Evolutionary conservation across 495 filamentous ascomycete species (phyloP).

Genomic region (Pyrenula aspistea): DNA sequence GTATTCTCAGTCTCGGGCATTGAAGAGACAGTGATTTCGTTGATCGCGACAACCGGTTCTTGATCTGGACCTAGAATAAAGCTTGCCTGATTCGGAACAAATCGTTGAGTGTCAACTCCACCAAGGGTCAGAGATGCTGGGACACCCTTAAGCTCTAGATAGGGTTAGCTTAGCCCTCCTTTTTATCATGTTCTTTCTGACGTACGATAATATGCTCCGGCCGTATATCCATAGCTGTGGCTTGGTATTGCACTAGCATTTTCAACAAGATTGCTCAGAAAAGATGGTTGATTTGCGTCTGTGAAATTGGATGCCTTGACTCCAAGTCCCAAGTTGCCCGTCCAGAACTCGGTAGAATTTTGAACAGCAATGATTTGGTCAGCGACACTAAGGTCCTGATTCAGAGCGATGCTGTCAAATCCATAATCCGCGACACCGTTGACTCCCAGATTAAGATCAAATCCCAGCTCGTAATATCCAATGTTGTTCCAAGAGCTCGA

Average conservation of each 20-base stretch:
- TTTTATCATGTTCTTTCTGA: not conserved
- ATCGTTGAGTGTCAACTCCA: constrained; percentile 50
- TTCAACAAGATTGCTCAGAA: constrained; percentile 23
- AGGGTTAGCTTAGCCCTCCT: constrained; percentile 10
- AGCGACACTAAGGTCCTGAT: constrained; percentile 29
- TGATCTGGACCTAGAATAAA: constrained; percentile 39
- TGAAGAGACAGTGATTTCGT: constrained; percentile 40
- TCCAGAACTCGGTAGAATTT: constrained; percentile 41
- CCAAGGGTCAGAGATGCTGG: constrained; percentile 49
- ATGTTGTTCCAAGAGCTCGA: constrained; percentile 44
- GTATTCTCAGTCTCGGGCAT: constrained; percentile 15
- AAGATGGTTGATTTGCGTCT: not conserved
- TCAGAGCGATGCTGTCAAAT: constrained; percentile 39
- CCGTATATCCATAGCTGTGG: constrained; percentile 55
- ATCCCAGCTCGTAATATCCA: constrained; percentile 40
- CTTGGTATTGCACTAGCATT: constrained; percentile 41
- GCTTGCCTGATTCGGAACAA: constrained; percentile 37
- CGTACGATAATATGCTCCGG: constrained; percentile 51
- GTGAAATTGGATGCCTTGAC: constrained; percentile 9
- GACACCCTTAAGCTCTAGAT: constrained; percentile 27
- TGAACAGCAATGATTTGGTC: constrained; percentile 37
- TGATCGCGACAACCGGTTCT: constrained; percentile 39
- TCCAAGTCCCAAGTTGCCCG: constrained; percentile 46
- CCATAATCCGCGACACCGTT: constrained; percentile 45
- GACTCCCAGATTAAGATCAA: constrained; percentile 35